phyloP scores from a whole-genome alignment of 768 basidiomycete species.

The Pleurotus pulmonarius region DNA sequence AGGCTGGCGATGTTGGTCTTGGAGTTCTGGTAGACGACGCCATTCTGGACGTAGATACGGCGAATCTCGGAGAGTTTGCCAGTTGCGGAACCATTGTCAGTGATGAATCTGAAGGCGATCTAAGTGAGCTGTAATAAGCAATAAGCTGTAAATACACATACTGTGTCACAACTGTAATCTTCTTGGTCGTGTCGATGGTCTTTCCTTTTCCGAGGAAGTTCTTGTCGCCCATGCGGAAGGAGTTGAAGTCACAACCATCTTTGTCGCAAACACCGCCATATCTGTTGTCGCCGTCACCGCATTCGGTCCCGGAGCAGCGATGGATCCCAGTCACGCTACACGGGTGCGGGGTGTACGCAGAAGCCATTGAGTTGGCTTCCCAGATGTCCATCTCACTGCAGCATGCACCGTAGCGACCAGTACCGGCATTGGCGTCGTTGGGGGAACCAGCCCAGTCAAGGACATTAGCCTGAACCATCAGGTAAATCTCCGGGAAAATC shows the following conservation, averaged over 20 bases:
- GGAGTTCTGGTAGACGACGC: slow-evolving; percentile 34
- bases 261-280: slow-evolving; percentile 37
- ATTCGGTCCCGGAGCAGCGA: slow-evolving; percentile 29
- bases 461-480: not conserved
- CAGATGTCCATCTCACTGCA: slow-evolving; percentile 45
- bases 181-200: slow-evolving; percentile 34
- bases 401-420: slow-evolving; percentile 34
- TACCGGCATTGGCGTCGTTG: slow-evolving; percentile 31
- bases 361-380: slow-evolving; percentile 37
- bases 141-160: not conserved
- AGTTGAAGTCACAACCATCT: slow-evolving; percentile 48
- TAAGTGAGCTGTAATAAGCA: not conserved
- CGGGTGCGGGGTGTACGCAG: slow-evolving; percentile 38
- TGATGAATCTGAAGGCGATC: slow-evolving; percentile 33
- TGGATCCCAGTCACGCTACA: slow-evolving; percentile 28
- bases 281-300: slow-evolving; percentile 20
- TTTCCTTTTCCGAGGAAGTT: slow-evolving; percentile 36
- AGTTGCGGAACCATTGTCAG: slow-evolving; percentile 17
- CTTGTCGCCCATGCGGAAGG: slow-evolving; percentile 37
- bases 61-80: slow-evolving; percentile 19
- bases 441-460: slow-evolving; percentile 9
- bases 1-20: slow-evolving; percentile 28
- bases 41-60: slow-evolving; percentile 16
- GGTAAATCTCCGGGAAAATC: slow-evolving; percentile 1
- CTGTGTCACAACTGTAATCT: slow-evolving; percentile 33